Base-by-base conservation (phyloP, 1,139 yeast species). In the Hyphopichia fennica region DNA sequence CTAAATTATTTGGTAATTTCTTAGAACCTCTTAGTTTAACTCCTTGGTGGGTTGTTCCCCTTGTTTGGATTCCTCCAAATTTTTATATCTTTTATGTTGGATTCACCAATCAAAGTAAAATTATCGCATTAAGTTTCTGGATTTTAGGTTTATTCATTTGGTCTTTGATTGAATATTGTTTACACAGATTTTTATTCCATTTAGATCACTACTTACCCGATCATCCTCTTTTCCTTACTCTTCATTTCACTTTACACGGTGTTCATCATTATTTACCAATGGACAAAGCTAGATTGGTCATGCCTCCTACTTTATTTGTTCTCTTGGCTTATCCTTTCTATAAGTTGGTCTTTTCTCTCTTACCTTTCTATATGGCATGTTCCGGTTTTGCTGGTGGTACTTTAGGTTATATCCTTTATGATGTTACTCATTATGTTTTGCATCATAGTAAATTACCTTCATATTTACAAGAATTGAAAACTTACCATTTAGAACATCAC, bases 181-280 rank as follows among this genome's bases (percentile, higher is more conserved):
- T 93, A 62, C 99, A 93, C 62, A 81, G 99, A 55, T 91, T 90
- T 65, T 64, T 95, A 50, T 93, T 93, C 83, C 99, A 93, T 63
- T 72, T 93, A 57, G 99, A 93, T 62, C 71, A 79, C 39, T 80
- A 83, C 60, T 75, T 95, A 50, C 99, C 99, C 11, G 87, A 88
- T 51, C 80, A 86, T 63, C 84, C 82, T 39, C 45, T 78, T 29
- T 87, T 87, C 16, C 83, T 86, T 57, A 81, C 96, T 2, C 53
- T 89, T 37, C 99, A 93, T 65, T 93, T 93, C 74, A 66, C 90
- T 49, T 73, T 91, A 51, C 99, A 93, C 58, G 99, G 99, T 41
- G 86, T 91, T 43, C 99, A 93, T 63, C 99, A 93, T 64, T 93
- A 89, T 65, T 75, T 93, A 54, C 99, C 99, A 47, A 93, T 95